Evolutionary conservation across 2,329 filamentous ascomycete genomes (phyloP).

Genomic region (Blastomyces silverae): DNA sequence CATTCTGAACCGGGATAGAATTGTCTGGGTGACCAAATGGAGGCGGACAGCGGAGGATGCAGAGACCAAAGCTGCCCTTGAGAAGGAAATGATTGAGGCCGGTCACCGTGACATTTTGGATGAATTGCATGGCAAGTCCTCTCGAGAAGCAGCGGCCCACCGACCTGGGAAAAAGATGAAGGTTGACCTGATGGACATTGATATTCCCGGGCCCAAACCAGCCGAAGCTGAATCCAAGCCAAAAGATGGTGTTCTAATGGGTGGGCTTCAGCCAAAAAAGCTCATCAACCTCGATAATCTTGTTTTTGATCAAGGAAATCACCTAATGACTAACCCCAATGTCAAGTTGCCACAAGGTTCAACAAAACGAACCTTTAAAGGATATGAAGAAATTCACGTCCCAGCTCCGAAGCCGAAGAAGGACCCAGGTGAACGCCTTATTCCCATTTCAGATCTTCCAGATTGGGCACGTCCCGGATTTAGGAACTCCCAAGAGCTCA

Average conservation of each 20-base stretch:
- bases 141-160: conserved; percentile 50
- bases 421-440: conserved; percentile 66
- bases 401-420: conserved; percentile 82
- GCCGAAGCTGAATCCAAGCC: conserved; percentile 48
- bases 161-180: conserved; percentile 77
- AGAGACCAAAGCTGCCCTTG: conserved; percentile 63
- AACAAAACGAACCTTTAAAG: conserved; percentile 92
- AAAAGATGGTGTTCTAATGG: conserved; percentile 62
- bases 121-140: conserved; percentile 68
- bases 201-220: conserved; percentile 58
- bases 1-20: conserved; percentile 84
- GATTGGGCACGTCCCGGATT: conserved; percentile 89
- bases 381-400: conserved; percentile 97
- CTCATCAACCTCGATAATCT: conserved; percentile 92
- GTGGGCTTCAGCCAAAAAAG: conserved; percentile 77
- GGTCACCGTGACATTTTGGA: conserved; percentile 81
- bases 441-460: conserved; percentile 80
- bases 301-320: conserved; percentile 94
- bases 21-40: conserved; percentile 90
- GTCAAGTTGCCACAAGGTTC: conserved; percentile 90
- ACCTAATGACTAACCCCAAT: conserved; percentile 98
- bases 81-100: conserved; percentile 85
- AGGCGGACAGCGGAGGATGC: conserved; percentile 74
- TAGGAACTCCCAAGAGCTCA: conserved; percentile 75
- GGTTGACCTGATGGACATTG: conserved; percentile 76